A percentile compares a stretch with the other conserved stretches of the same genome.
Conservation (phyloP, 2,329 filamentous ascomycete genomes). For the Herpotrichia juniperi region DNA sequence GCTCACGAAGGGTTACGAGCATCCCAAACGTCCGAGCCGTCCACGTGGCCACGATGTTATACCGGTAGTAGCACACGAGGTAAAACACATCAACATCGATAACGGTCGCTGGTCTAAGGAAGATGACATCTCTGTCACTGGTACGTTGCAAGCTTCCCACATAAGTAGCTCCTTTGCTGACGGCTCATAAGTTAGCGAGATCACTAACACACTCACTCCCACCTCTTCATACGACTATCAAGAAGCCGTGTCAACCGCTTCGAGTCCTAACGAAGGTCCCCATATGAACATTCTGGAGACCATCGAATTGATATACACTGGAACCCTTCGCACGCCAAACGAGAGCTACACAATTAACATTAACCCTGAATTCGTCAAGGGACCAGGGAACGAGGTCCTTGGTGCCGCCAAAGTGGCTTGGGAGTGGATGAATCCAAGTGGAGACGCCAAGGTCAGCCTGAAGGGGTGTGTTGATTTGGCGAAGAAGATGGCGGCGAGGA, state of each 20-base stretch:
- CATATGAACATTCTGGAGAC: neutral
- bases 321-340: neutral
- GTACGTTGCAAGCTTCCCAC: no score
- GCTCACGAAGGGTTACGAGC: neutral
- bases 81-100: neutral
- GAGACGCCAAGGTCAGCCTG: neutral
- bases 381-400: neutral
- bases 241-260: no score
- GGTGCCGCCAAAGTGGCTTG: neutral
- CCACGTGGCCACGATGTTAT: neutral
- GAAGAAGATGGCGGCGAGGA: neutral
- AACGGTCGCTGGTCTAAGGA: neutral
- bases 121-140: neutral
- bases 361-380: neutral
- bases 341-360: neutral
- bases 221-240: no score
- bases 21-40: neutral
- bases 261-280: no score
- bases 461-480: neutral
- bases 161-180: no score
- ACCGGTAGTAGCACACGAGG: neutral
- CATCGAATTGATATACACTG: neutral
- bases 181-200: neutral
- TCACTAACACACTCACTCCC: no score
- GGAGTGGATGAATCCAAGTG: neutral